These are phyloP conservation scores for Chenopodium formosanum DNA, from an alignment of 148 eudicot genomes.

Conservation along the genomic window DNA sequence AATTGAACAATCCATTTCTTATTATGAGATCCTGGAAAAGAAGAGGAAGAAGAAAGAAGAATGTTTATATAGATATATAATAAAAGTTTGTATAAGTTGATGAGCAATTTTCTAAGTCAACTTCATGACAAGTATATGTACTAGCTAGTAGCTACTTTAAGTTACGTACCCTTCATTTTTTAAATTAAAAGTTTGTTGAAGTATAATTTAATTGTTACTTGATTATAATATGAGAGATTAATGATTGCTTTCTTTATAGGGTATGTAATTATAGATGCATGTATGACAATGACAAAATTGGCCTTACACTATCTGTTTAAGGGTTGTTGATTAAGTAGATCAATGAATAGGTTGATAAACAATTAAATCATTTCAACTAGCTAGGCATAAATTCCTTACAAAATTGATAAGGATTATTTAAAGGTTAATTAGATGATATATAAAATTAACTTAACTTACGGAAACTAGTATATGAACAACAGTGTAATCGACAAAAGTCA, in stretches of 20 bases:
- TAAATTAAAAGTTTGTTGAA: slow-evolving; percentile 23
- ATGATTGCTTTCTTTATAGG: slow-evolving; percentile 18
- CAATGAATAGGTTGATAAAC: background rate
- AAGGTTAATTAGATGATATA: too few species aligned
- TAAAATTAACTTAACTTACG: too few species aligned
- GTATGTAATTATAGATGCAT: background rate
- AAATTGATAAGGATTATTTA: too few species aligned
- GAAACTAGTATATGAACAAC: too few species aligned
- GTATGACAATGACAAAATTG: slow-evolving; percentile 20
- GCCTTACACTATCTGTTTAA: slow-evolving; percentile 6
- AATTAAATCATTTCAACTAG: background rate
- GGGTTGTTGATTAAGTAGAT: too few species aligned
- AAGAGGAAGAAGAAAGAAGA: slow-evolving; percentile 5
- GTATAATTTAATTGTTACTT: slow-evolving; percentile 8
- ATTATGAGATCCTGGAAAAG: background rate
- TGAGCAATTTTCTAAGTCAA: slow-evolving; percentile 28
- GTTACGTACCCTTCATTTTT: slow-evolving; percentile 11
- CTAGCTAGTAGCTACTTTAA: slow-evolving; percentile 22
- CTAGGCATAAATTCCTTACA: too few species aligned
- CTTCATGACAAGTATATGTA: slow-evolving; percentile 27
- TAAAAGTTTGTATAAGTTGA: background rate
- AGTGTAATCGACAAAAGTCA: too few species aligned
- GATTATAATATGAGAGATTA: background rate
- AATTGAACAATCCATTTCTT: slow-evolving; percentile 74
- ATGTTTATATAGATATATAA: background rate